phyloP scores from a whole-genome alignment of 2,329 filamentous ascomycete species.

The Rhinocladiella similis region DNA sequence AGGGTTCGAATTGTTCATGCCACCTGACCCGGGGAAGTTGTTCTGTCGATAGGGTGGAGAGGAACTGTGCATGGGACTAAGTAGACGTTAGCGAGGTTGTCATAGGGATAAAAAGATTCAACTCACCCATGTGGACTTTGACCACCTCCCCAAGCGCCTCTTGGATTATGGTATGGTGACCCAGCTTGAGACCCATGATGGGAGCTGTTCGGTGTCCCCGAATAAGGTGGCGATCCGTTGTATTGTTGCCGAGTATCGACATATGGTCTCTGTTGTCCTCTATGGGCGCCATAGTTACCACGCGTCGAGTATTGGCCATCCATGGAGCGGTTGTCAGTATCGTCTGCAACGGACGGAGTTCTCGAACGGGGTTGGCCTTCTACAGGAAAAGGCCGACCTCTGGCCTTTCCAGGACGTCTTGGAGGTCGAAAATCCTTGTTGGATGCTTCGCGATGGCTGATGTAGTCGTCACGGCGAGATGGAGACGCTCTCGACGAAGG shows the following conservation, averaged over 20 bases:
- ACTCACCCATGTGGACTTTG: constrained; percentile 50
- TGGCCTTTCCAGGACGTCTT: constrained; percentile 3
- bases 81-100: constrained; percentile 31
- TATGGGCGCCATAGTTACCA: constrained; percentile 35
- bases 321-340: constrained; percentile 32
- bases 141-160: constrained; percentile 55
- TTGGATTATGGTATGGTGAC: constrained; percentile 59
- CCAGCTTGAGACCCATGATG: constrained; percentile 61
- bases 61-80: constrained; percentile 55
- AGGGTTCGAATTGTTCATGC: constrained; percentile 50
- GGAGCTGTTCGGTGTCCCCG: constrained; percentile 51
- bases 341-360: constrained; percentile 32
- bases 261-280: constrained; percentile 41
- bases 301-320: constrained; percentile 36
- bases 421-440: constrained; percentile 13
- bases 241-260: constrained; percentile 48
- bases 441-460: constrained; percentile 14
- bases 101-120: constrained; percentile 16
- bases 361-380: constrained; percentile 10
- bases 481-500: constrained; percentile 16
- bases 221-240: constrained; percentile 60
- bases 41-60: constrained; percentile 62
- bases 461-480: constrained; percentile 12
- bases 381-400: constrained; percentile 1
- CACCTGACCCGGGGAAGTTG: constrained; percentile 54